Percentiles rank a stretch among this genome's conserved stretches.
phyloP scores from a whole-genome alignment of 1,284 basidiomycete species.

The Coniferiporia weirii region DNA sequence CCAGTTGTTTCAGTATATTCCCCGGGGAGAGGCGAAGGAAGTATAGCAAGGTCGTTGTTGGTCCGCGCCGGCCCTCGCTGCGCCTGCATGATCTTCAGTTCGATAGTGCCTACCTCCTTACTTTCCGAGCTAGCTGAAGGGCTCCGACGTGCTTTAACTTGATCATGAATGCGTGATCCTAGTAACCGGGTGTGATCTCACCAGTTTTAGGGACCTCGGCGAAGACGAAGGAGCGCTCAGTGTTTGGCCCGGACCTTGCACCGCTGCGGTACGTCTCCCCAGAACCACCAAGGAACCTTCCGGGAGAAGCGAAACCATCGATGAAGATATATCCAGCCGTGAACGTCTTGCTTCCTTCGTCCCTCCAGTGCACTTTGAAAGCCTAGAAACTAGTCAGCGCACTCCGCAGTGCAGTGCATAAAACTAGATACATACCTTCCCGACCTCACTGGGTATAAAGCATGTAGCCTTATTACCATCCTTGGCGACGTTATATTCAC shows the following conservation, averaged over 20 bases:
- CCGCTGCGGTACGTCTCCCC: conserved; percentile 44
- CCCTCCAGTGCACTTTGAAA: conserved; percentile 58
- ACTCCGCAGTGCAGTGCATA: conserved; percentile 1
- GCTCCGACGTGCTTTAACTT: not conserved
- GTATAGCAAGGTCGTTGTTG: conserved; percentile 33
- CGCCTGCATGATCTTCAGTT: conserved; percentile 49
- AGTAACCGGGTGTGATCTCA: conserved; percentile 14
- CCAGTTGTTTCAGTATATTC: not conserved
- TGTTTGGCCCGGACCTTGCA: conserved; percentile 38
- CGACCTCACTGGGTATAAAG: conserved; percentile 56
- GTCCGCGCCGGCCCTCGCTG: conserved; percentile 25
- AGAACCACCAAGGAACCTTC: conserved; percentile 50
- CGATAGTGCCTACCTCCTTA: conserved; percentile 47
- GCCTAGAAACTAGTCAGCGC: conserved; percentile 29
- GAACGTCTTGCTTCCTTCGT: conserved; percentile 45
- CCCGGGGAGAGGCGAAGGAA: not conserved
- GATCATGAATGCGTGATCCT: not conserved
- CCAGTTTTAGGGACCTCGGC: conserved; percentile 33
- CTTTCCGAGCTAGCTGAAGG: not conserved
- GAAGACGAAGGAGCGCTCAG: conserved; percentile 56
- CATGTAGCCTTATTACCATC: conserved; percentile 45
- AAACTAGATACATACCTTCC: conserved; percentile 37
- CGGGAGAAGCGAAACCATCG: conserved; percentile 54
- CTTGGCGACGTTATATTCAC: conserved; percentile 47
- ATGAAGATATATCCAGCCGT: conserved; percentile 54